These are phyloP conservation scores for Pythium phragmiticola DNA, from an alignment of 352 stramenopile species.

Conservation along the genomic window DNA sequence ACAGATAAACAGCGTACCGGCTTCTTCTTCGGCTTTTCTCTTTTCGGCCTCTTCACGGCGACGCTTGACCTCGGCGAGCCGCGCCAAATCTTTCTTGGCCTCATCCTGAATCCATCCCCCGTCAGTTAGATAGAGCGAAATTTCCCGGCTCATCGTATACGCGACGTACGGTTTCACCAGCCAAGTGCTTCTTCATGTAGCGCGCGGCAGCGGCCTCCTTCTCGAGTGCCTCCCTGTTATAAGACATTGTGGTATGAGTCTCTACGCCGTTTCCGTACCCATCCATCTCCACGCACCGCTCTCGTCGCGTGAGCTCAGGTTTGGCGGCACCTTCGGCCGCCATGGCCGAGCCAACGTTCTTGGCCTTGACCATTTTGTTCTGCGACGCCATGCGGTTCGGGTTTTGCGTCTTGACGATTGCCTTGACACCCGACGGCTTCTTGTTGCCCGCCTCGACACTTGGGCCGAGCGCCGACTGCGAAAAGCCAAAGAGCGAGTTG, in stretches of 20 bases:
- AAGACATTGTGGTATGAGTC: background rate
- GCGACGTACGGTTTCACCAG: slow-evolving; percentile 64
- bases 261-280: background rate
- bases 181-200: slow-evolving; percentile 86
- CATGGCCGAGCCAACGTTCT: slow-evolving; percentile 62
- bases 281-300: slow-evolving; percentile 40
- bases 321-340: slow-evolving; percentile 41
- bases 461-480: slow-evolving; percentile 53
- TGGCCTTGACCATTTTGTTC: slow-evolving; percentile 87
- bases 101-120: slow-evolving; percentile 42
- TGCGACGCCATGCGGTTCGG: slow-evolving; percentile 66
- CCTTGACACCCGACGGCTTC: slow-evolving; percentile 72
- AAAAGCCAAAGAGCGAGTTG: slow-evolving; percentile 74
- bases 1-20: slow-evolving; percentile 33
- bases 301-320: slow-evolving; percentile 78
- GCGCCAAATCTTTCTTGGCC: slow-evolving; percentile 82
- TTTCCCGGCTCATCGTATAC: background rate
- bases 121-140: background rate
- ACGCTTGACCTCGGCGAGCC: slow-evolving; percentile 74
- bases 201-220: slow-evolving; percentile 69
- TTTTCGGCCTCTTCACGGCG: slow-evolving; percentile 80
- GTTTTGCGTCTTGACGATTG: slow-evolving; percentile 81
- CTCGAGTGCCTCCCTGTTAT: slow-evolving; percentile 71
- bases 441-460: slow-evolving; percentile 56
- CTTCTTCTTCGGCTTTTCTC: slow-evolving; percentile 81